Evolutionary conservation across 495 filamentous ascomycete species (phyloP).

Genomic region (Choiromyces venosus): DNA sequence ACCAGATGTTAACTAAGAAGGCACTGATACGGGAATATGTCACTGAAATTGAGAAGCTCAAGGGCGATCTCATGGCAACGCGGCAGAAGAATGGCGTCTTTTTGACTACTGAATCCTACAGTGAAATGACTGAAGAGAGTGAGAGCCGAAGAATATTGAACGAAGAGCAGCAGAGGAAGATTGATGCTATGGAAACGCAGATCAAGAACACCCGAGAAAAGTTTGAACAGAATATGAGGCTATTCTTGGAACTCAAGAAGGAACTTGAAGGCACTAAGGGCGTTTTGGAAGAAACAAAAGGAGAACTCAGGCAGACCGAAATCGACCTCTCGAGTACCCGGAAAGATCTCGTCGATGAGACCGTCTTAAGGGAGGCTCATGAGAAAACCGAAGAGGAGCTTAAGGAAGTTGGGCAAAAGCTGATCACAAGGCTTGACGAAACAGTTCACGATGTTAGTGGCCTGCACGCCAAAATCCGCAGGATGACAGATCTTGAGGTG

Average conservation of each 20-base stretch:
- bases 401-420: slow-evolving; percentile 60
- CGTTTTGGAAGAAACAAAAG: slow-evolving; percentile 69
- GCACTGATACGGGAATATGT: slow-evolving; percentile 85
- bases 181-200: slow-evolving; percentile 85
- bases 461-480: slow-evolving; percentile 73
- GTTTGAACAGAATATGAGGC: slow-evolving; percentile 73
- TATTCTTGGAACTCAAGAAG: slow-evolving; percentile 76
- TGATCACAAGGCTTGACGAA: slow-evolving; percentile 66
- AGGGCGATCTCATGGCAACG: slow-evolving; percentile 86
- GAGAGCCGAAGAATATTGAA: slow-evolving; percentile 87
- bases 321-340: slow-evolving; percentile 68
- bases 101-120: slow-evolving; percentile 73
- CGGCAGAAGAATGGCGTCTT: slow-evolving; percentile 93
- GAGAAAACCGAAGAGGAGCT: slow-evolving; percentile 76
- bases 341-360: slow-evolving; percentile 73
- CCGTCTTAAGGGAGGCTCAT: slow-evolving; percentile 71
- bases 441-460: slow-evolving; percentile 75
- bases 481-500: slow-evolving; percentile 74
- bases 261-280: slow-evolving; percentile 71
- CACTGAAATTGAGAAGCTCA: slow-evolving; percentile 86
- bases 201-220: slow-evolving; percentile 88
- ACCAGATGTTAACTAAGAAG: slow-evolving; percentile 84
- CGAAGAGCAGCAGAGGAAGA: slow-evolving; percentile 86
- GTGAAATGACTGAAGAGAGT: slow-evolving; percentile 80
- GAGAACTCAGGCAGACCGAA: slow-evolving; percentile 79